Percentiles rank a stretch among this genome's conserved stretches.
Evolutionary conservation across 2,329 filamentous ascomycete genomes (phyloP).

Genomic region (Onygenales sp.): DNA sequence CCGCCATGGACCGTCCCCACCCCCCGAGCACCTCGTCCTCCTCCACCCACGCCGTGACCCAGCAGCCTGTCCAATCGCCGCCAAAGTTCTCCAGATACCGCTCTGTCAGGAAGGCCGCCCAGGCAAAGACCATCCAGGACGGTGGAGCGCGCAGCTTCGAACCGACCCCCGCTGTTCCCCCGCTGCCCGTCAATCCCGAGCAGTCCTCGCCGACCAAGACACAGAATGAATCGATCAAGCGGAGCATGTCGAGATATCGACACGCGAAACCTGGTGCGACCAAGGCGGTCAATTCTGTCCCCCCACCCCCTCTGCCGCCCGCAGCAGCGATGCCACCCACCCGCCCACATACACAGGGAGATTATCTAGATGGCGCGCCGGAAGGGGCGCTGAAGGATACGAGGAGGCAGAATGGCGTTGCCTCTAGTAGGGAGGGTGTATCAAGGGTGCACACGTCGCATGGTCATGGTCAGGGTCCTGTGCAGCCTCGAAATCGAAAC

Average conservation of each 20-base stretch:
- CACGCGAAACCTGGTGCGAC: conserved; percentile 15
- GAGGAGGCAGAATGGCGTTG: background rate
- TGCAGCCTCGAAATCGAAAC: background rate
- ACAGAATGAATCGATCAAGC: conserved; percentile 18
- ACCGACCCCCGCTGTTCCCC: background rate
- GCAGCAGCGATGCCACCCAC: background rate
- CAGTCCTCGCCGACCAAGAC: conserved; percentile 7
- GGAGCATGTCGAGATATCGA: conserved; percentile 32
- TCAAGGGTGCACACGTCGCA: too few relatives aligned
- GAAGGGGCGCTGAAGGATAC: background rate
- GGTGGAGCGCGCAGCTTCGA: conserved; percentile 1
- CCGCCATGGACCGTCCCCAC: background rate
- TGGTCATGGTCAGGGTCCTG: background rate
- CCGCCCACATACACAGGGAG: background rate
- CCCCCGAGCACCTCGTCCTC: background rate
- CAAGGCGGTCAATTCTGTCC: conserved; percentile 5
- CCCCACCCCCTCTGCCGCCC: conserved; percentile 6
- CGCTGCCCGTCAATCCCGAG: conserved; percentile 11
- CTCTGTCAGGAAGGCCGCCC: conserved; percentile 42
- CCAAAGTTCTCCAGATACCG: conserved; percentile 50
- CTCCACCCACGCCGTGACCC: background rate
- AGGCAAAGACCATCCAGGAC: conserved; percentile 18
- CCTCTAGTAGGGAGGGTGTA: too few relatives aligned
- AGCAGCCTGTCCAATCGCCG: conserved; percentile 9
- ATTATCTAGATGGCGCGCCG: background rate